A percentile compares a stretch with the other conserved stretches of the same genome.
Evolutionary conservation across 1,284 basidiomycete genomes (phyloP).

Genomic region (Naganishia cerealis): DNA sequence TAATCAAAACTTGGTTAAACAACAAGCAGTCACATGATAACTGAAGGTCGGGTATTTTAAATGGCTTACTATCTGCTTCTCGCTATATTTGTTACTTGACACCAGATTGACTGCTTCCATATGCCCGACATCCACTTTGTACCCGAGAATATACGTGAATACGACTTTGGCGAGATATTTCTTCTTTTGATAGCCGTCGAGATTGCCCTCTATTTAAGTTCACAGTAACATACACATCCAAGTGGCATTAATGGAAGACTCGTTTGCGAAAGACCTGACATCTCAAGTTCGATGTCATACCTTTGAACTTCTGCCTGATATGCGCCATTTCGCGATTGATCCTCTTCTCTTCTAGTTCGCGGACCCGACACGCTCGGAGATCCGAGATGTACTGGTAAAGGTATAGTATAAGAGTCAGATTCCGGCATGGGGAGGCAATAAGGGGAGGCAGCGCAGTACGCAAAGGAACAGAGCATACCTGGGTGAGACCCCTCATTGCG

Average conservation of each 20-base stretch:
- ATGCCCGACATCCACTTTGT: constrained; percentile 97
- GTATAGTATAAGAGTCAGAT: neutral
- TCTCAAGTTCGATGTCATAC: constrained; percentile 53
- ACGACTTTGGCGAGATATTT: constrained; percentile 91
- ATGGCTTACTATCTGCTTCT: constrained; percentile 91
- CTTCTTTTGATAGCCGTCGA: constrained; percentile 98
- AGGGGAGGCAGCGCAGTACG: neutral
- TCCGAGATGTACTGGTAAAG: constrained; percentile 90
- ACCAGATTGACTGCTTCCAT: constrained; percentile 99
- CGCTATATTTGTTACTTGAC: constrained; percentile 90
- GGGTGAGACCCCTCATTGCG: constrained; percentile 83
- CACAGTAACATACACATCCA: neutral
- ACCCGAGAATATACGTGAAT: constrained; percentile 98
- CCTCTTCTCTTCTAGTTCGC: constrained; percentile 72
- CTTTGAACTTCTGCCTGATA: constrained; percentile 98
- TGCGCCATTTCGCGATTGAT: constrained; percentile 99
- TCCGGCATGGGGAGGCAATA: neutral
- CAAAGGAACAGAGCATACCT: constrained; percentile 59
- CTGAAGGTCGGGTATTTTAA: neutral
- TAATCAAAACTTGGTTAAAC: neutral
- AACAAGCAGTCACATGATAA: neutral
- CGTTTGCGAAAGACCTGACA: neutral
- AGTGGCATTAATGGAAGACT: neutral
- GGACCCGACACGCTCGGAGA: constrained; percentile 74
- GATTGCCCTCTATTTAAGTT: constrained; percentile 71